These are phyloP conservation scores for Globisporangium solare DNA, from an alignment of 352 stramenopile genomes.

Conservation along the genomic window DNA sequence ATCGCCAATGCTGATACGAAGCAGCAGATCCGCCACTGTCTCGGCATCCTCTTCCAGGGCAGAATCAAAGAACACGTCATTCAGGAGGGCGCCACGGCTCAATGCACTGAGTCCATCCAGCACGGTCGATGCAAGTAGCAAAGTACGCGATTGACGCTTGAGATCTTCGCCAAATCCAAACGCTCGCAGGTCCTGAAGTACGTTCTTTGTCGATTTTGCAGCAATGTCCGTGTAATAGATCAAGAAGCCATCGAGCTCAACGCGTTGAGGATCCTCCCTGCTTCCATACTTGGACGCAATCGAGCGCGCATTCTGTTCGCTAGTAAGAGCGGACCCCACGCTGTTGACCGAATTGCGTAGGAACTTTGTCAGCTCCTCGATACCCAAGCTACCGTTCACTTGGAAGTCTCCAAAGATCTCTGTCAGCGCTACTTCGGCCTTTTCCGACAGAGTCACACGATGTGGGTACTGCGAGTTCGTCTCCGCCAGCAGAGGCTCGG, in stretches of 20 bases:
- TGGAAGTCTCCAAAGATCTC: conserved; percentile 77
- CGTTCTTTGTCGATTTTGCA: conserved; percentile 65
- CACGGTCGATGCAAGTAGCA: conserved; percentile 33
- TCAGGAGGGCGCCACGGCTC: conserved; percentile 59
- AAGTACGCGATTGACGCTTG: conserved; percentile 35
- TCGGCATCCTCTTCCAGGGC: conserved; percentile 85
- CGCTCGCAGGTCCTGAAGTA: conserved; percentile 72
- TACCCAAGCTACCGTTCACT: conserved; percentile 32
- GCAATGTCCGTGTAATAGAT: conserved; percentile 81
- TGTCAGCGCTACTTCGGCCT: conserved; percentile 63
- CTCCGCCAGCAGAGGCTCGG: conserved; percentile 64
- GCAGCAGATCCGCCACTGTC: conserved; percentile 65
- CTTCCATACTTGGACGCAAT: conserved; percentile 76
- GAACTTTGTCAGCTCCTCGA: conserved; percentile 63
- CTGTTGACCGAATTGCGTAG: conserved; percentile 68
- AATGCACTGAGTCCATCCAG: conserved; percentile 47
- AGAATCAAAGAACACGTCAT: conserved; percentile 82
- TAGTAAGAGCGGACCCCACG: conserved; percentile 32
- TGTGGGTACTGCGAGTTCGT: conserved; percentile 67
- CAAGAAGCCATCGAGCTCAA: conserved; percentile 77
- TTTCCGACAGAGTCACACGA: conserved; percentile 63
- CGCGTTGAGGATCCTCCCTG: conserved; percentile 22
- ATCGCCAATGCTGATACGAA: conserved; percentile 66
- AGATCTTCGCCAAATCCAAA: conserved; percentile 84
- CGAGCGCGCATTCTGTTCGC: conserved; percentile 60